These are phyloP conservation scores for Gnetum montanum DNA, from an alignment of 75 land plant species.

Conservation along the genomic window DNA sequence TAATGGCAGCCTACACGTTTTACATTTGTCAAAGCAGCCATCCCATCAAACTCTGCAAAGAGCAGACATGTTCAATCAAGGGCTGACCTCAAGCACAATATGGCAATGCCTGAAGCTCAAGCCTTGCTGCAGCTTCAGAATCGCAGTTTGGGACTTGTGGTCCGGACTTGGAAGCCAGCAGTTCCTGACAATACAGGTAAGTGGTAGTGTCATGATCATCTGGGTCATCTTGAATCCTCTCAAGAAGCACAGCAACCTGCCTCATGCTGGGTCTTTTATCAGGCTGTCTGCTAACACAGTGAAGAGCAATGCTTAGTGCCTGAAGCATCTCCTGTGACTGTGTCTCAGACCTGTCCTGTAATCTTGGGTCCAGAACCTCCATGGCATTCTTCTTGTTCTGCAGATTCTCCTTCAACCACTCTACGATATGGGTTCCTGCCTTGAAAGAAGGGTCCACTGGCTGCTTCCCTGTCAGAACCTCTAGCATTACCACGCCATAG, in stretches of 20 bases:
- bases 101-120: too few relatives aligned
- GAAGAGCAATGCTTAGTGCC: constrained; percentile 58
- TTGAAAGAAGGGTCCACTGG: constrained; percentile 53
- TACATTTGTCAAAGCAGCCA: too few relatives aligned
- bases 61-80: too few relatives aligned
- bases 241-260: constrained; percentile 71
- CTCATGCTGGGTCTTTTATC: constrained; percentile 88
- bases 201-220: too few relatives aligned
- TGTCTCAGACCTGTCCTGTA: constrained; percentile 61
- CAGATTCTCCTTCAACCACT: constrained; percentile 58
- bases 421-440: constrained; percentile 52
- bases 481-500: constrained; percentile 71
- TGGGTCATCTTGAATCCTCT: constrained; percentile 49
- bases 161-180: too few relatives aligned
- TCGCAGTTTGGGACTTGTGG: too few relatives aligned
- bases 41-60: too few relatives aligned
- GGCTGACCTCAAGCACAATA: too few relatives aligned
- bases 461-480: constrained; percentile 61
- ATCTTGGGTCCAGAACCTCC: constrained; percentile 57
- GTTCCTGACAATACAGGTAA: too few relatives aligned
- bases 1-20: too few relatives aligned
- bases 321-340: constrained; percentile 87
- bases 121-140: too few relatives aligned
- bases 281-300: constrained; percentile 53
- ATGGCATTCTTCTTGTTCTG: constrained; percentile 37